A percentile compares a stretch with the other conserved stretches of the same genome.
phyloP scores from a whole-genome alignment of 1,284 basidiomycete species.

The Pyrrhoderma lamaoense region DNA sequence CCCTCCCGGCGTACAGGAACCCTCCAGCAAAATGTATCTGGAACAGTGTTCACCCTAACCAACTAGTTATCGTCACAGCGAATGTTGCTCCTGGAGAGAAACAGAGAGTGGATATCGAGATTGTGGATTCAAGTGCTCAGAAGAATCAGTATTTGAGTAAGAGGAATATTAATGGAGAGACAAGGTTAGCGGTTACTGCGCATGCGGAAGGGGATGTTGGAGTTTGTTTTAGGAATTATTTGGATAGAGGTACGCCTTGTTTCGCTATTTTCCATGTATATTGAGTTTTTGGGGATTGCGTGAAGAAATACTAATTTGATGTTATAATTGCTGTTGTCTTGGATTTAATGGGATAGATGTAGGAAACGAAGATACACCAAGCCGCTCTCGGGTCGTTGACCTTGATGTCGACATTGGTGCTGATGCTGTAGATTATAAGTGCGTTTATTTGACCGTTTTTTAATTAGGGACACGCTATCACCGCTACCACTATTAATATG shows the following conservation, averaged over 20 bases:
- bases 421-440: conserved; percentile 99
- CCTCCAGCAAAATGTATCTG: conserved; percentile 83
- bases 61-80: conserved; percentile 90
- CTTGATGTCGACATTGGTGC: conserved; percentile 97
- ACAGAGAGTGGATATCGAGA: conserved; percentile 89
- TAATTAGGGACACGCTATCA: too few species aligned
- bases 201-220: conserved; percentile 93
- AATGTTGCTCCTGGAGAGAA: conserved; percentile 69
- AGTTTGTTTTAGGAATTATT: conserved; percentile 84
- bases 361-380: conserved; percentile 37
- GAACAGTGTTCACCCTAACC: conserved; percentile 83
- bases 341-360: conserved; percentile 30
- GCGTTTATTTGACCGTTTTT: too few species aligned
- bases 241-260: conserved; percentile 58
- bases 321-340: background rate
- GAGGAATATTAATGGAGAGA: conserved; percentile 83
- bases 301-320: too few species aligned
- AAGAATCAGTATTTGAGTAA: conserved; percentile 92
- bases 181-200: conserved; percentile 88
- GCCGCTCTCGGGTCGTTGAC: conserved; percentile 69
- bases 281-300: too few species aligned
- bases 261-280: background rate
- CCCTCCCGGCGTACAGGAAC: conserved; percentile 58
- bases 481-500: too few species aligned
- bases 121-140: conserved; percentile 83